These are phyloP conservation scores for Chiua sp. DNA, from an alignment of 1,284 basidiomycete species.

Conservation along the genomic window DNA sequence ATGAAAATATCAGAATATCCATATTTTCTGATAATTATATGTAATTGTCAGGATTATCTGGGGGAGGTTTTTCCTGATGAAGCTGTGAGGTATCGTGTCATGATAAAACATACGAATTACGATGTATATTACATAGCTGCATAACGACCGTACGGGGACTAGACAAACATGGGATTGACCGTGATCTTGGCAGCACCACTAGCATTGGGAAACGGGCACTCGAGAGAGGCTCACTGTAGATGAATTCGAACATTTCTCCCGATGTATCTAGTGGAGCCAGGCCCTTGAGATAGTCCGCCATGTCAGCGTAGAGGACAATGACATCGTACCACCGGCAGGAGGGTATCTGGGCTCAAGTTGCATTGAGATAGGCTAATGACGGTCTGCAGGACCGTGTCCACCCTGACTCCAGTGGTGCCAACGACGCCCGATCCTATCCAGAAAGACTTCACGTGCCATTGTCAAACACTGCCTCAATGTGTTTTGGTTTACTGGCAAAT, in stretches of 20 bases:
- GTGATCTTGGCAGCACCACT: constrained; percentile 51
- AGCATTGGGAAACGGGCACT: constrained; percentile 64
- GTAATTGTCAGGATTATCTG: too few species aligned
- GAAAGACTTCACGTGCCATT: too few species aligned
- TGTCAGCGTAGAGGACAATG: constrained; percentile 73
- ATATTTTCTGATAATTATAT: too few species aligned
- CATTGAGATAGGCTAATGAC: constrained; percentile 73
- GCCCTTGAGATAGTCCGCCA: constrained; percentile 62
- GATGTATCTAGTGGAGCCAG: constrained; percentile 65
- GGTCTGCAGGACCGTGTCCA: constrained; percentile 90
- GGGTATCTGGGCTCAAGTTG: too few species aligned
- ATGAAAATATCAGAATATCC: too few species aligned
- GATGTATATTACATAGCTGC: too few species aligned
- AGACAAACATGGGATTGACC: constrained; percentile 41
- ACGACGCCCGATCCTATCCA: too few species aligned
- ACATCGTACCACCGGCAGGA: constrained; percentile 89
- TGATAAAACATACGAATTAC: too few species aligned
- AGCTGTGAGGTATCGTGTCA: too few species aligned
- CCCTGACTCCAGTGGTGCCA: constrained; percentile 79
- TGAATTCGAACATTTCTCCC: constrained; percentile 71
- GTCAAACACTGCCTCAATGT: too few species aligned
- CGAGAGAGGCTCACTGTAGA: constrained; percentile 72
- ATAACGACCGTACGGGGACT: too few species aligned
- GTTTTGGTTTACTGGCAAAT: constrained; percentile 74
- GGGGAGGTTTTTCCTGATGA: too few species aligned